phyloP scores from a whole-genome alignment of 345 rosid species.

The Microcos paniculata region DNA sequence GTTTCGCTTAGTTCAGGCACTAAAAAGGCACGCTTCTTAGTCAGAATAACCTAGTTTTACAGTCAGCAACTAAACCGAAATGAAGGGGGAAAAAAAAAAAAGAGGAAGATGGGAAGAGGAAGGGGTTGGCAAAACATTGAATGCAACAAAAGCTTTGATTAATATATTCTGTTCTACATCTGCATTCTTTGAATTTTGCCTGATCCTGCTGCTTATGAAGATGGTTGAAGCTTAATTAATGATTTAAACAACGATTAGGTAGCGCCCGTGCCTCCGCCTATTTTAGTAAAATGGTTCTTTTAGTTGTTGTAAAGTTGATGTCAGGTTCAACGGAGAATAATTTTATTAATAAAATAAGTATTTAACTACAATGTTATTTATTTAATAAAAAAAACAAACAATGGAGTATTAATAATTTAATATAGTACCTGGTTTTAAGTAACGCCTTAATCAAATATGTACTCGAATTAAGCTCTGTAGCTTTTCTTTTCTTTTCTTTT shows the following conservation, averaged over 20 bases:
- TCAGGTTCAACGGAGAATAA: background rate
- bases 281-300: no score
- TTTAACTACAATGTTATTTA: no score
- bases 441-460: no score
- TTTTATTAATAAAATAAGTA: no score
- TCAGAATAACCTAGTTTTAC: constrained; percentile 20
- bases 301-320: background rate
- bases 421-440: no score
- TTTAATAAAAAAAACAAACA: no score
- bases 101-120: background rate
- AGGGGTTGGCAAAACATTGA: background rate
- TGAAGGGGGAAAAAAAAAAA: background rate
- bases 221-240: no score
- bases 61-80: background rate
- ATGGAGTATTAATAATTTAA: no score
- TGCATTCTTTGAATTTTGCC: no score
- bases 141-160: background rate
- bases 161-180: background rate
- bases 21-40: constrained; percentile 4
- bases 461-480: background rate
- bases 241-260: background rate
- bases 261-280: no score
- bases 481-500: no score
- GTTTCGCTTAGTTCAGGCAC: constrained; percentile 12
- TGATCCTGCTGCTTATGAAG: background rate